Conservation (phyloP, 2,329 filamentous ascomycete genomes). For the Rugonectria rugulosa region DNA sequence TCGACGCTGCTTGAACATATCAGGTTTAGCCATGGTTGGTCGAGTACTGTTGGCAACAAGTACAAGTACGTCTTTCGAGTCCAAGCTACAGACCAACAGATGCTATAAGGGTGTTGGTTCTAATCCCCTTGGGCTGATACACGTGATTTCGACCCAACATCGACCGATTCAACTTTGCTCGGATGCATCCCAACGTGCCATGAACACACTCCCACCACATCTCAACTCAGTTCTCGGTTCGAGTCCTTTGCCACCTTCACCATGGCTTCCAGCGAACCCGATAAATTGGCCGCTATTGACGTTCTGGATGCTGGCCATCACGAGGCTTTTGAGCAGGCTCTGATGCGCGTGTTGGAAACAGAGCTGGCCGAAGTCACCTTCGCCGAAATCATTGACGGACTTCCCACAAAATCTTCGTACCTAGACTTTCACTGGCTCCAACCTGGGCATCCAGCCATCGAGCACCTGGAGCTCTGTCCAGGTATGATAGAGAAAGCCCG, state of each 20-base stretch:
- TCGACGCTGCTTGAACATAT: too few relatives aligned
- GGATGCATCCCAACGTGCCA: background rate
- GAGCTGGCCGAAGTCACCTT: constrained; percentile 8
- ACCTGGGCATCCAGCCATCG: background rate
- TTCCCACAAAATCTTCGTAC: background rate
- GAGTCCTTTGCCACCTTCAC: background rate
- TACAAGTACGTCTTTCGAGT: too few relatives aligned
- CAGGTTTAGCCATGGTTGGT: too few relatives aligned
- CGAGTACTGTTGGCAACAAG: too few relatives aligned
- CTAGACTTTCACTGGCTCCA: background rate
- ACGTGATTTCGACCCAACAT: background rate
- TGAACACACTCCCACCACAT: background rate
- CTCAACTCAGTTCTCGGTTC: background rate
- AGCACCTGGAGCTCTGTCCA: background rate
- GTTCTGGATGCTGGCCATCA: background rate
- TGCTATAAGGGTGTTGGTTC: too few relatives aligned
- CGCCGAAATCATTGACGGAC: constrained; percentile 23
- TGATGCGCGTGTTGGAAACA: background rate
- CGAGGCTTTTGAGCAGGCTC: constrained; percentile 3
- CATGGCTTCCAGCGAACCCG: background rate
- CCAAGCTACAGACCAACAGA: too few relatives aligned
- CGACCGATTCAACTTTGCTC: background rate
- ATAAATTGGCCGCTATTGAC: background rate
- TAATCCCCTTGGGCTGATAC: too few relatives aligned
- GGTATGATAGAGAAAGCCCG: constrained; percentile 18